These are phyloP conservation scores for Limnanthes douglasii DNA, from an alignment of 345 rosid genomes.

Conservation along the genomic window DNA sequence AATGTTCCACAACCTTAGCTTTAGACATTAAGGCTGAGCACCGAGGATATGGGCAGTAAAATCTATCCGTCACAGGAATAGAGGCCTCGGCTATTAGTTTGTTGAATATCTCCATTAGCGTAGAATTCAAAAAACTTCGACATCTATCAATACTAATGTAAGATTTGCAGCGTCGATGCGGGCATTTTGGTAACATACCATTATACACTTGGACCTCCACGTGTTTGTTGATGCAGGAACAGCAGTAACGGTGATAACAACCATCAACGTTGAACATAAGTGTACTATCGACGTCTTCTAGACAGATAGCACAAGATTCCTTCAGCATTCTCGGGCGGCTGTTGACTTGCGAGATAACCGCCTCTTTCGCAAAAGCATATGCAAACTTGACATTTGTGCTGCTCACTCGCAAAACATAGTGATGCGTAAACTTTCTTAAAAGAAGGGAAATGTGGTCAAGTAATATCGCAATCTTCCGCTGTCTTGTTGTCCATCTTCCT, in stretches of 20 bases:
- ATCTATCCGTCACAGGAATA: slow-evolving; percentile 28
- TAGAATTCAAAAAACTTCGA: slow-evolving; percentile 30
- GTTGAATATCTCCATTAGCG: slow-evolving; percentile 20
- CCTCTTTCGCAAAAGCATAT: slow-evolving; percentile 37
- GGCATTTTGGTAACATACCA: slow-evolving; percentile 39
- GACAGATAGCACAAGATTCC: slow-evolving; percentile 41
- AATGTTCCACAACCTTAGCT: slow-evolving; percentile 15
- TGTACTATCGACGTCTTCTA: slow-evolving; percentile 23
- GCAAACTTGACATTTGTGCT: slow-evolving; percentile 22
- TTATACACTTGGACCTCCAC: slow-evolving; percentile 37
- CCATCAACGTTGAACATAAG: slow-evolving; percentile 32
- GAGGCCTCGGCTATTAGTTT: slow-evolving; percentile 38
- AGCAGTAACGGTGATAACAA: slow-evolving; percentile 40
- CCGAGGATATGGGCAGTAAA: slow-evolving; percentile 48
- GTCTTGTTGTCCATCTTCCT: slow-evolving; percentile 18
- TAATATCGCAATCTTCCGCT: slow-evolving; percentile 18
- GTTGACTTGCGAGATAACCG: slow-evolving; percentile 27
- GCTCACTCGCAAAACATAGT: slow-evolving; percentile 12
- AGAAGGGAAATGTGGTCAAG: slow-evolving; percentile 24
- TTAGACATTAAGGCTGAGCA: slow-evolving; percentile 51
- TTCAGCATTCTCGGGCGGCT: slow-evolving; percentile 15
- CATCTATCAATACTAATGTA: slow-evolving; percentile 27
- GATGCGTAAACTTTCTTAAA: slow-evolving; percentile 16
- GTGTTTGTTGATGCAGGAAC: slow-evolving; percentile 48
- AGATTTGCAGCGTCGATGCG: slow-evolving; percentile 40